These are phyloP conservation scores for Amanita pallidorosea DNA, from an alignment of 768 basidiomycete genomes.

Conservation along the genomic window DNA sequence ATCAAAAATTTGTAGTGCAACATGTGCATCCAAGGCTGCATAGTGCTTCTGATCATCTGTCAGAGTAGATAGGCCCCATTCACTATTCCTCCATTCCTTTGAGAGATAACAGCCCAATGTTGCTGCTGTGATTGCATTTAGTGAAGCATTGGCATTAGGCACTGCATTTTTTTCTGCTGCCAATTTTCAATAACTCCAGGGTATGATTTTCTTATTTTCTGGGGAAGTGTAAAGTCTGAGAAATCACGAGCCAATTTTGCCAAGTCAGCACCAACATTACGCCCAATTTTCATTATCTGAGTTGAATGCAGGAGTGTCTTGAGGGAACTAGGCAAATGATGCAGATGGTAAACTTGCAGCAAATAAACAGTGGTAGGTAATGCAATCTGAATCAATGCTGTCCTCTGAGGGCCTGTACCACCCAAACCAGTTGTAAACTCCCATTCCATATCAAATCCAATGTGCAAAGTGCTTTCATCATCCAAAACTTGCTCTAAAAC, in stretches of 20 bases:
- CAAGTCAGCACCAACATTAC: slow-evolving; percentile 9
- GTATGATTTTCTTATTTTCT: not conserved
- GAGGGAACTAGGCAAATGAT: slow-evolving; percentile 4
- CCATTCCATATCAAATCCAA: slow-evolving; percentile 12
- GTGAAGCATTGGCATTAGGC: slow-evolving; percentile 8
- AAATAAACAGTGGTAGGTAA: slow-evolving; percentile 4
- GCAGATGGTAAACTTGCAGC: slow-evolving; percentile 1
- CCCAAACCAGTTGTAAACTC: slow-evolving; percentile 7
- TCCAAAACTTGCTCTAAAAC: not conserved
- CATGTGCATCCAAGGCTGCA: slow-evolving; percentile 10
- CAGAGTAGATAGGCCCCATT: slow-evolving; percentile 2
- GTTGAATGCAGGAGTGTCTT: slow-evolving; percentile 4
- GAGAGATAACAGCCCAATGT: slow-evolving; percentile 3
- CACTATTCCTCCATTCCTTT: slow-evolving; percentile 2
- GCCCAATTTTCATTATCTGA: slow-evolving; percentile 11
- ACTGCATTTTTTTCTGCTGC: slow-evolving; percentile 9
- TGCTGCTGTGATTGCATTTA: slow-evolving; percentile 8
- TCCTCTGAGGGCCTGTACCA: slow-evolving; percentile 7
- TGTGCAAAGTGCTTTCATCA: slow-evolving; percentile 6
- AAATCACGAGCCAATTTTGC: slow-evolving; percentile 10
- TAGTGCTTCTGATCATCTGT: slow-evolving; percentile 6
- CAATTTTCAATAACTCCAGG: slow-evolving; percentile 7
- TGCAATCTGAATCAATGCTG: slow-evolving; percentile 9
- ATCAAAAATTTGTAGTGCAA: slow-evolving; percentile 4
- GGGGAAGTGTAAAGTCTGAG: slow-evolving; percentile 3